Evolutionary conservation across 2,329 filamentous ascomycete species (phyloP), one percentile per base, ranked within the genome.

Genomic region (Pseudogymnoascus sp.): DNA sequence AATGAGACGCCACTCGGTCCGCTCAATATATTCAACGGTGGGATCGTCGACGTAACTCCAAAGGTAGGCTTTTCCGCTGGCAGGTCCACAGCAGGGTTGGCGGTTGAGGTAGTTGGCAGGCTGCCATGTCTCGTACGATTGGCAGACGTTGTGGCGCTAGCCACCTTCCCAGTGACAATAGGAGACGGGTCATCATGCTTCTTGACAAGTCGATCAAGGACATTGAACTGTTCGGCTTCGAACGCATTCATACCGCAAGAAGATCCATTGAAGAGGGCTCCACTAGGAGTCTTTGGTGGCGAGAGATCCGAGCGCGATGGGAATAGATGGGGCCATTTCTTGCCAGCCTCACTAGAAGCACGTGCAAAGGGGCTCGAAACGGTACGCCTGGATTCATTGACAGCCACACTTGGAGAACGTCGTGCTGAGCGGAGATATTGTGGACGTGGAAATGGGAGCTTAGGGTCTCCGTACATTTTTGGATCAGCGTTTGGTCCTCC

Each of bases 201-300:
- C 25, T 41, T 62, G 35, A 64, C 35, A 39, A 64, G 60, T 6
- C 61, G 37, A 25, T 63, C 43, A 38, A 64, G 22, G 18, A 63
- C 38, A 16, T 34, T 58, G 32, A 61, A 59, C 30, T 64, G 63
- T 16, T 30, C 30, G 18, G 54, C 39, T 59, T 64, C 63, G 58
- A 64, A 64, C 22, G 63, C 39, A 60, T 64, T 64, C 60, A 64
- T 59, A 16, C 28, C 22, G 14, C 22, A 28, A 6, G 60, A 34
- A 16, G 60, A 58, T 34, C 18, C 34, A 35, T 60, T 61, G 38
- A 41, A 41, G 25, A 65, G 37, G 62, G 60, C 63, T 67, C 68
- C 70, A 69, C 69, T 72, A 58, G 67, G 69, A 70, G 67, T 50
- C 62, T 60, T 65, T 58, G 59, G 59, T 60, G 59, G 35, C 34